Evolutionary conservation across 208 protist species (phyloP).

Genomic region (Angomonas desouzai): DNA sequence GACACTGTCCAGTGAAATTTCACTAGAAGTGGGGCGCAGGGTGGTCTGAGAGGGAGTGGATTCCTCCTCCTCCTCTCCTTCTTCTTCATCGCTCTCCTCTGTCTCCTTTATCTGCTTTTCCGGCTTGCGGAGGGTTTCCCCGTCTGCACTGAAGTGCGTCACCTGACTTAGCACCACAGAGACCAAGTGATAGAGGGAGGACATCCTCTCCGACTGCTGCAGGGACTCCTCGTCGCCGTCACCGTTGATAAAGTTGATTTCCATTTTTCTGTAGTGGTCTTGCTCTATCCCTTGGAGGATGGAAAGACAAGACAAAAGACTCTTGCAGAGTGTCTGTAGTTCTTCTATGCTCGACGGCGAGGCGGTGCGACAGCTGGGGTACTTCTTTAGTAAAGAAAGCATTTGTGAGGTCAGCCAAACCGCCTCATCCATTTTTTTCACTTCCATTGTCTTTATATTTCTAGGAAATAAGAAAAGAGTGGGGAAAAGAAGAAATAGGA

Average conservation of each 20-base stretch:
- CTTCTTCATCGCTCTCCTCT: not conserved
- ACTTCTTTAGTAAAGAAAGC: constrained; percentile 15
- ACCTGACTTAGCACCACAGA: constrained; percentile 4
- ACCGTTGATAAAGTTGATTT: not conserved
- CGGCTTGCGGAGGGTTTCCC: not conserved
- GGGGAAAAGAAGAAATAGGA: constrained; percentile 7
- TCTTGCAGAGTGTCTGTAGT: constrained; percentile 18
- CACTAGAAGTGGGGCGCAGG: not conserved
- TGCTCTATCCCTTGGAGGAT: constrained; percentile 33
- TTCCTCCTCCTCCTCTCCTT: not conserved
- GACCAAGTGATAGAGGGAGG: constrained; percentile 1
- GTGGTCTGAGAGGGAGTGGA: not conserved
- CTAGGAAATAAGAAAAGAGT: not conserved
- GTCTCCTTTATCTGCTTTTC: not conserved
- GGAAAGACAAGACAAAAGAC: constrained; percentile 30
- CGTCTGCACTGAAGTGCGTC: not conserved
- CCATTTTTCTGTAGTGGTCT: not conserved
- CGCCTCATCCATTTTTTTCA: constrained; percentile 13
- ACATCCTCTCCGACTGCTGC: not conserved
- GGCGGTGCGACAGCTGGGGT: constrained; percentile 7
- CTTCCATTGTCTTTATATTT: constrained; percentile 6
- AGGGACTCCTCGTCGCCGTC: not conserved
- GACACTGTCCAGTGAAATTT: constrained; percentile 37
- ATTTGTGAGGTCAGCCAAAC: not conserved
- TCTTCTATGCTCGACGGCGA: not conserved